Base-by-base conservation (phyloP, 257 asterid species). In the Scutellaria baicalensis region DNA sequence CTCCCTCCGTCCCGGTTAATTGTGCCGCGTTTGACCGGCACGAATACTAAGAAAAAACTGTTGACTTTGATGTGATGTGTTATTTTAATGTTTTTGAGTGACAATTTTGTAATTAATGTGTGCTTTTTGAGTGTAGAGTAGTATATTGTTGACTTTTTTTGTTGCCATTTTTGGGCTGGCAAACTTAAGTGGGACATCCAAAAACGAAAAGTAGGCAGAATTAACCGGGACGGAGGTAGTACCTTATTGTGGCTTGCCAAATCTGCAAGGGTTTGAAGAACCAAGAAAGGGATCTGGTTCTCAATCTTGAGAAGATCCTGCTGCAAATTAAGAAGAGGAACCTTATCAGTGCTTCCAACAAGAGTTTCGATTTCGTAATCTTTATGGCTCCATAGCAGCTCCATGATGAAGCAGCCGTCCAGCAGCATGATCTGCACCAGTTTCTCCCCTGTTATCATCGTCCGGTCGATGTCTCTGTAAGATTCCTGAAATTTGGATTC, bases 261-360 rank as follows among this genome's bases (percentile, higher is more conserved):
- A 3, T 38, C 31, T 36, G 61, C 45, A 0, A 66, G 71, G 17
- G 14, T 9, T 51, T 8, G 6, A 11, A 66, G 71, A 33, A 66
- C 71, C 9, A 14, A 6, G 47, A 63, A 72, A 4, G 77, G 77
- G 2, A 73, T 1, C 51, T 73, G 77, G 35, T 73, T 73, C 64
- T 73, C 77, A 43, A 73, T 16, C 38, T 64, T 73, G 54, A 73
- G 77, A 13, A 73, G 59, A 64, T 73, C 77, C 13, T 64, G 72
- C 36, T 54, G 66, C 50, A 73, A 54, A n/a, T 71, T 72, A 9
- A 51, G 40, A 10, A 72, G 12, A 1, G 66, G 66, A 1, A 55
- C 58, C 11, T 57, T 48, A 1, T 73, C 57, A 6, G 17, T 16
- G 9, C 9, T 48, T 0, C 44, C 49, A 6, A 14, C 72, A 0